phyloP scores from a whole-genome alignment of 2,329 filamentous ascomycete genomes.

The Sporothrix phasma region DNA sequence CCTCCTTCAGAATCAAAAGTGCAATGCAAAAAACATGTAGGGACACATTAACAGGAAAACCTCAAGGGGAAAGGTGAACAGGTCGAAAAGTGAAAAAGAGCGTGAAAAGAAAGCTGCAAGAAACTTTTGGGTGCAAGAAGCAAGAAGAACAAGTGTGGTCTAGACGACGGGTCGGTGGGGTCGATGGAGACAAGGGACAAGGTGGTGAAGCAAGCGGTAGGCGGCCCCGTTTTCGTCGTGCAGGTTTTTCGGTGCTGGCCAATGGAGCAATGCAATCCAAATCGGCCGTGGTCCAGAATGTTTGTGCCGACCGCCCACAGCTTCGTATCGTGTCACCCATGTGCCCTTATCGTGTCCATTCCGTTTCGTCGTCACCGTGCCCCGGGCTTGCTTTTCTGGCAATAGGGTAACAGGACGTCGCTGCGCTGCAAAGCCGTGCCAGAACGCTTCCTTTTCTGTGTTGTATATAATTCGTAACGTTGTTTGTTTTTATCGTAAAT shows the following conservation, averaged over 20 bases:
- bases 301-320: not conserved
- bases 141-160: not conserved
- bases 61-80: not conserved
- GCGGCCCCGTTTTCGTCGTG: not conserved
- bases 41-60: not conserved
- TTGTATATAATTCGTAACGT: constrained; percentile 10
- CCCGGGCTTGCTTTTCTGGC: not conserved
- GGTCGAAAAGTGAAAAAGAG: not conserved
- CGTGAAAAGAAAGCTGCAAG: not conserved
- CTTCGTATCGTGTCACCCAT: not conserved
- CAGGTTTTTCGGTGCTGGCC: too few relatives aligned
- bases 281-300: not conserved
- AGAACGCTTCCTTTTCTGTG: constrained; percentile 1
- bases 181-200: not conserved
- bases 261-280: not conserved
- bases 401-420: too few relatives aligned
- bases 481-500: constrained; percentile 11
- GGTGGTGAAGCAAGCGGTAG: not conserved
- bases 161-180: not conserved
- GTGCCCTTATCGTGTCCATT: not conserved
- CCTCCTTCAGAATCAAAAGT: not conserved
- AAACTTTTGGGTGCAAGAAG: constrained; percentile 6
- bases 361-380: not conserved
- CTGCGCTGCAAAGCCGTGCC: not conserved
- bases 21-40: not conserved